phyloP scores from a whole-genome alignment of 108 stramenopile species.

The Seminavis robusta region DNA sequence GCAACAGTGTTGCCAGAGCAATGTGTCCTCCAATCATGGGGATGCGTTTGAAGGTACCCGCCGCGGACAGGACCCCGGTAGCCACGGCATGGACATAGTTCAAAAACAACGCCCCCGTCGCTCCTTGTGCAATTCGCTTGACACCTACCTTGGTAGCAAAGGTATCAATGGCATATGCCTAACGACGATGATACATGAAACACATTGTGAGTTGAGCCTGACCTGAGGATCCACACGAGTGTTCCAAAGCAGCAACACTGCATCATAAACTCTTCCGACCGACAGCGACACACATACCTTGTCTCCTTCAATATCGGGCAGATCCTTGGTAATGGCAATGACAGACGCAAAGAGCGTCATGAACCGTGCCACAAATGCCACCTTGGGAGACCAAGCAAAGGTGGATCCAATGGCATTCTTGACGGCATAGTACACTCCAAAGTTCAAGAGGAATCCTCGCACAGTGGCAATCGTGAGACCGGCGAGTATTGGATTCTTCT shows the following conservation, averaged over 20 bases:
- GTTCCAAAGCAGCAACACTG: not conserved
- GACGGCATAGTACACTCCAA: conserved; percentile 96
- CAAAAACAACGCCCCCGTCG: conserved; percentile 61
- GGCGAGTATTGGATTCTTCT: conserved; percentile 87
- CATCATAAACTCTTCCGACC: not conserved
- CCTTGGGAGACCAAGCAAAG: conserved; percentile 92
- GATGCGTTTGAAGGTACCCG: conserved; percentile 66
- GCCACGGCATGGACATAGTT: conserved; percentile 90
- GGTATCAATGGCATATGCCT: conserved; percentile 83
- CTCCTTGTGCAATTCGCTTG: conserved; percentile 77
- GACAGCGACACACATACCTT: conserved; percentile 33
- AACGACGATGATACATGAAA: not conserved
- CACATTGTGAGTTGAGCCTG: not conserved
- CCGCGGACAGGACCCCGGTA: conserved; percentile 56
- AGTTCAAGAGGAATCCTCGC: conserved; percentile 94
- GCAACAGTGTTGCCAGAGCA: conserved; percentile 54
- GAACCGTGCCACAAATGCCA: conserved; percentile 91
- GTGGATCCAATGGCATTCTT: conserved; percentile 89
- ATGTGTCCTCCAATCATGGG: conserved; percentile 94
- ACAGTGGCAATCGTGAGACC: conserved; percentile 94
- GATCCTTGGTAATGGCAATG: conserved; percentile 95
- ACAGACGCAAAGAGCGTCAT: conserved; percentile 94
- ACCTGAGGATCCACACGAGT: not conserved
- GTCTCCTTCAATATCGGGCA: conserved; percentile 95
- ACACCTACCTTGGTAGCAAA: conserved; percentile 89